Percentiles rank a stretch among this genome's conserved stretches.
phyloP scores from a whole-genome alignment of 495 filamentous ascomycete species.

The Podospora didyma region DNA sequence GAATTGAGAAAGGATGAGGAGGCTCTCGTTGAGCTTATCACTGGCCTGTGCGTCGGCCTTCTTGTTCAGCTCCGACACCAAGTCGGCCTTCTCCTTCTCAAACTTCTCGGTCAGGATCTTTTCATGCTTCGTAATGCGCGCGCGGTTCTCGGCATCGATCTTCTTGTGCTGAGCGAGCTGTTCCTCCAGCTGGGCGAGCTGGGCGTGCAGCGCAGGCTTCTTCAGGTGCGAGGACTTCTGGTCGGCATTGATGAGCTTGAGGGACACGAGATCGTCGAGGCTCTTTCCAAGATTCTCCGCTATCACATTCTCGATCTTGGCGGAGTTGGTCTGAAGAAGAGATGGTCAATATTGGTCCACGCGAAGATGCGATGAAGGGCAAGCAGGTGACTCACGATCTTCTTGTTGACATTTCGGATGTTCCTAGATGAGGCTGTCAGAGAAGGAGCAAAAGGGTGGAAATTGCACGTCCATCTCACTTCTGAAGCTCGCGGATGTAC shows the following conservation, averaged over 20 bases:
- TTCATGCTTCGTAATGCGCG: constrained; percentile 62
- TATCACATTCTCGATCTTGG: constrained; percentile 74
- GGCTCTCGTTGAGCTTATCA: constrained; percentile 47
- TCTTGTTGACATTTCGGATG: constrained; percentile 83
- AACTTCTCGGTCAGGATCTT: constrained; percentile 66
- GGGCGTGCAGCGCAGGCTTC: constrained; percentile 79
- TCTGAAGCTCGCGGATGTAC: constrained; percentile 81
- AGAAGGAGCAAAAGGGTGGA: neutral
- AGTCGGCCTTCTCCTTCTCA: constrained; percentile 63
- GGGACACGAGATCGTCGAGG: constrained; percentile 77
- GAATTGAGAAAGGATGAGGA: constrained; percentile 73
- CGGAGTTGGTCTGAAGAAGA: constrained; percentile 59
- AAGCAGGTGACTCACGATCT: constrained; percentile 61
- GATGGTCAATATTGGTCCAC: constrained; percentile 17
- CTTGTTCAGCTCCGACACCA: constrained; percentile 48
- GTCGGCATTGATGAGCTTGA: constrained; percentile 86
- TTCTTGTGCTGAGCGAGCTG: constrained; percentile 81
- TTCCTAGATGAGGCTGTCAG: constrained; percentile 48
- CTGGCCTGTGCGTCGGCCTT: constrained; percentile 55
- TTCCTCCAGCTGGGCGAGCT: constrained; percentile 73
- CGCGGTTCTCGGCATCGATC: constrained; percentile 72
- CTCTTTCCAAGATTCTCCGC: constrained; percentile 70
- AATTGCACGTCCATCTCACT: constrained; percentile 47
- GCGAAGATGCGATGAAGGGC: neutral
- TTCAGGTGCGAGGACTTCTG: constrained; percentile 85